A percentile compares a stretch with the other conserved stretches of the same genome.
These are phyloP conservation scores for Cadophora sp. DNA, from an alignment of 2,329 filamentous ascomycete species.

Conservation along the genomic window DNA sequence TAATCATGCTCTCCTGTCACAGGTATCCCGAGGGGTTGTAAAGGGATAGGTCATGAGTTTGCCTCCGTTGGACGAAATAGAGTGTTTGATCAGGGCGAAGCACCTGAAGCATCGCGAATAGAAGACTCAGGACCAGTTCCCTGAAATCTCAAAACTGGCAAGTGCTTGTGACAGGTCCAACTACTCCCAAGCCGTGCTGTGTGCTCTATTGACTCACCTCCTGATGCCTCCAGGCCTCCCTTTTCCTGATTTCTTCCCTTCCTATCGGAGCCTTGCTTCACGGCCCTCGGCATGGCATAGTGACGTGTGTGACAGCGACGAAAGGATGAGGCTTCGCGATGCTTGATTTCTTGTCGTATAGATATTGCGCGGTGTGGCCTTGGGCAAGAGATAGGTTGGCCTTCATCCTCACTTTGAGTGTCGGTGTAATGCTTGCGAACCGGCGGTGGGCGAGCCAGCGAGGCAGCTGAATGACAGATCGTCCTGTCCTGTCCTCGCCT, in stretches of 20 bases:
- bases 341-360: not conserved
- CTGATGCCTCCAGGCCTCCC: not conserved
- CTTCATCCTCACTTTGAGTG: constrained; percentile 7
- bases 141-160: not conserved
- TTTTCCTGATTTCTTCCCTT: constrained; percentile 3
- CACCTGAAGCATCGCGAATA: constrained; percentile 17
- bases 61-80: not conserved
- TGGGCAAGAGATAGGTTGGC: not conserved
- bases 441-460: constrained; percentile 4
- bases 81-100: constrained; percentile 1
- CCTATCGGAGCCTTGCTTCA: not conserved
- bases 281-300: constrained; percentile 1
- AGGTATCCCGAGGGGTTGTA: not conserved
- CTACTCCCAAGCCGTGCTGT: not conserved
- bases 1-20: constrained; percentile 7
- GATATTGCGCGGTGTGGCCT: not conserved
- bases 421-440: constrained; percentile 17
- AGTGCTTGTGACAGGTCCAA: constrained; percentile 8
- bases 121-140: not conserved
- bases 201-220: constrained; percentile 2
- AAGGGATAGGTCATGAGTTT: constrained; percentile 7
- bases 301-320: constrained; percentile 13
- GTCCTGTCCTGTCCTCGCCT: not conserved
- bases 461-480: constrained; percentile 2
- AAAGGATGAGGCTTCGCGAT: constrained; percentile 9